Base-by-base conservation (phyloP, 305 asterid species). In the Coffea humblotiana region DNA sequence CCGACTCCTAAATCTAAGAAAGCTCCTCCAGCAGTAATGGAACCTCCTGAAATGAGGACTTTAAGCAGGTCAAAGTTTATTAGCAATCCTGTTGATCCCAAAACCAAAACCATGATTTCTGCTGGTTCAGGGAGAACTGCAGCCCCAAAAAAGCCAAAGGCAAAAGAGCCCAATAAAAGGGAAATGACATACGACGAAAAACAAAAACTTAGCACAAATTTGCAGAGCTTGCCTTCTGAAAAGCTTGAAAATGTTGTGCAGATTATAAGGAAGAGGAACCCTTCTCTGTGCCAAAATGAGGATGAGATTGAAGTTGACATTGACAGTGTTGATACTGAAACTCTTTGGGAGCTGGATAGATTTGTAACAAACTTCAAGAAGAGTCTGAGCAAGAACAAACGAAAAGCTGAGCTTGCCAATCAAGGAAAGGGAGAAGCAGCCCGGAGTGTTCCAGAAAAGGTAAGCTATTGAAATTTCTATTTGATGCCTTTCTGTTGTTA, bases 291-390 rank as follows among this genome's bases (percentile, higher is more conserved):
- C 48, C 92, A 89, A 77, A 77, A 84, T 40, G 81, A 85, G 58
- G 92, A 84, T 79, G 90, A 87, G 88, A 87, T 89, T 69, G 87
- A 87, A 80, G 86, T 88, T 61, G 91, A 88, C 80, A 88, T 88
- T 73, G 88, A 88, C 81, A 79, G 73, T 75, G 90, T 88, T 74
- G 92, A 89, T 78, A 81, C 87, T 61, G 92, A 89, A 84, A 87
- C 90, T 15, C 87, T 87, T 51, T 89, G 90, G 90, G 90, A 89
- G 80, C 92, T 89, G 35, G 90, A 89, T 81, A 89, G 92, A 83
- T 87, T 89, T 70, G 90, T 87, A 37, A 84, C 85, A 47, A 89
- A 85, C 77, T 87, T 79, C 80, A 89, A 82, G 75, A 89, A 89
- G 84, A 84, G 82, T 76, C 74, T 86, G 86, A 86, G 90, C 79